A percentile compares a stretch with the other conserved stretches of the same genome.
phyloP scores from a whole-genome alignment of 129 eudicot genomes.

The Calendula officinalis region DNA sequence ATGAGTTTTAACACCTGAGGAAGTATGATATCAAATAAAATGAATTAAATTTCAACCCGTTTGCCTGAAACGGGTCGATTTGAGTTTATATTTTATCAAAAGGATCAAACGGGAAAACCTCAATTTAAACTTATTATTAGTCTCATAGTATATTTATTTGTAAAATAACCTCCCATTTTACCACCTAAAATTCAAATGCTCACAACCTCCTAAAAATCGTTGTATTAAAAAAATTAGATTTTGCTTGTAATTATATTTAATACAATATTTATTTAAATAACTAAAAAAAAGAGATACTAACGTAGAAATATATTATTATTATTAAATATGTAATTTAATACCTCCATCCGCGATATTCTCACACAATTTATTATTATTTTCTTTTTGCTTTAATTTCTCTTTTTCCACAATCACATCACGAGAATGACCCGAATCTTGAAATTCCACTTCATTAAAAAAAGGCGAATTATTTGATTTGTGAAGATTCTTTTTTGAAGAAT shows the following conservation, averaged over 20 bases:
- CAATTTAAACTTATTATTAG: no score
- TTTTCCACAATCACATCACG: constrained; percentile 40
- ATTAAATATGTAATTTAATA: constrained; percentile 25
- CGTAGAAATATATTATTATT: not conserved
- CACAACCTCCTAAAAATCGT: no score
- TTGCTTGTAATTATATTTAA: not conserved
- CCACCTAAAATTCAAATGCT: not conserved
- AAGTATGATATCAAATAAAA: constrained; percentile 14
- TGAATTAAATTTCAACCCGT: not conserved
- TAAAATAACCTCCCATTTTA: not conserved
- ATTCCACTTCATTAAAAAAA: constrained; percentile 36
- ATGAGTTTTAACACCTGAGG: constrained; percentile 40
- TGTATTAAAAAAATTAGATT: no score
- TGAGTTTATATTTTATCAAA: not conserved
- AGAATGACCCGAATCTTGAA: constrained; percentile 49
- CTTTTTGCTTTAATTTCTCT: constrained; percentile 34
- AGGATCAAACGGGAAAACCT: no score
- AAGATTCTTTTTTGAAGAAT: constrained; percentile 51
- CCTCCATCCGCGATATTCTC: constrained; percentile 52
- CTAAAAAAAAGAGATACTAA: not conserved
- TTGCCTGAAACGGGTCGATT: not conserved
- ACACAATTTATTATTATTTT: constrained; percentile 17
- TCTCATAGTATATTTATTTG: no score
- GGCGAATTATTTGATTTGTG: constrained; percentile 48
- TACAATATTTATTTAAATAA: not conserved